Base-by-base conservation (phyloP, 2,329 filamentous ascomycete species). In the Laburnicola sp. region DNA sequence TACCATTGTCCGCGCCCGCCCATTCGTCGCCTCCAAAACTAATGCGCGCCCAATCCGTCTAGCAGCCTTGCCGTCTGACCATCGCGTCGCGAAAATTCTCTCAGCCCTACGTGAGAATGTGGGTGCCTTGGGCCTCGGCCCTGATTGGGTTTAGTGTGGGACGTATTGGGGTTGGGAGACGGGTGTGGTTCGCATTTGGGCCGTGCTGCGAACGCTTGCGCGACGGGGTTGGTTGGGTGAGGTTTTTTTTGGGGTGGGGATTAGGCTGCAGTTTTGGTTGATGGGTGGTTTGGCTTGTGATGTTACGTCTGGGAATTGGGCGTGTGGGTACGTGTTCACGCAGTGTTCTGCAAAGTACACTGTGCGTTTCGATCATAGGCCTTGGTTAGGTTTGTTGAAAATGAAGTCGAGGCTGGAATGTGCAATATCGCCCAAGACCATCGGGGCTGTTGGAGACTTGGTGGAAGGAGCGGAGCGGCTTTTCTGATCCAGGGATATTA, bases 51-150 rank as follows among this genome's bases (percentile, higher is more conserved):
- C 43, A 42, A 42, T 42, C 39, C 22, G 16, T 42, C 23, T n/a
- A 39, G 44, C 49, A 48, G 51, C 43, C 42, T 50, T 25, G 25
- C 51, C 38, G 42, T 53, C 50, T 53, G 45, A 47, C 46, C 23
- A n/a, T 42, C 46, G 47, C 42, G 31, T 42, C 16, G 50, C 46
- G 51, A 46, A 50, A 53, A 50, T 43, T 50, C 34, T 43, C 46
- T 53, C 47, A 43, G 31, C 50, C 45, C 23, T n/a, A 28, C 22
- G 25, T 30, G 30, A 16, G 9, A 21, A 49, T 34, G 23, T 42
- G 51, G 45, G 30, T 53, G 51, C 51, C 51, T 53, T 27, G 51
- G 38, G 42, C n/a, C 46, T n/a, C 35, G 35, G 11, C n/a, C 41
- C 32, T 8, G 23, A 37, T 45, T 25, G 6, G 45, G 45, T 8